Evolutionary conservation across 345 rosid genomes (phyloP).

Genomic region (Dimocarpus longan): DNA sequence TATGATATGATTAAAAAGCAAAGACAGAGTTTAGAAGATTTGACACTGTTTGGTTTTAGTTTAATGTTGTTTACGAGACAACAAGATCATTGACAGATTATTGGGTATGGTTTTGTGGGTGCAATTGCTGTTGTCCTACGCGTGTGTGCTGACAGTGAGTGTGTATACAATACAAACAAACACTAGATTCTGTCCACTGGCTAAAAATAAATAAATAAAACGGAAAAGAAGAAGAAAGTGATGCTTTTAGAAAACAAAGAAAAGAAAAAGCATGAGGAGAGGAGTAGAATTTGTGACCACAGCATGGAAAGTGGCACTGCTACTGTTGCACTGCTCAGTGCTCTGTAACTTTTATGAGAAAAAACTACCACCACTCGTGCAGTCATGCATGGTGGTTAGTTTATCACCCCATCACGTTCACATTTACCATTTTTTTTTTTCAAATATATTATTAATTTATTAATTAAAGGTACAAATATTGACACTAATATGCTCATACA

Average conservation of each 20-base stretch:
- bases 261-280: constrained; percentile 12
- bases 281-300: not conserved
- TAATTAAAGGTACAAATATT: too few relatives aligned
- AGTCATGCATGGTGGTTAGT: not conserved
- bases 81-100: constrained; percentile 25
- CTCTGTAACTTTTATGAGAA: not conserved
- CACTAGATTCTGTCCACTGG: not conserved
- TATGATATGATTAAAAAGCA: constrained; percentile 8
- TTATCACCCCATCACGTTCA: not conserved
- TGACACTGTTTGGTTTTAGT: not conserved
- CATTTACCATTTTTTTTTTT: too few relatives aligned
- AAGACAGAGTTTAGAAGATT: constrained; percentile 7
- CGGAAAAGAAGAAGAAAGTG: not conserved
- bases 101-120: constrained; percentile 22
- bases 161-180: not conserved
- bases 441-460: too few relatives aligned
- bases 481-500: too few relatives aligned
- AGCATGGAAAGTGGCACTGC: not conserved
- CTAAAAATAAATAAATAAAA: not conserved
- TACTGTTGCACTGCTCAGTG: not conserved
- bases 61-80: constrained; percentile 19
- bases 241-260: not conserved
- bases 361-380: constrained; percentile 21
- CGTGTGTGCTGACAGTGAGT: constrained; percentile 20
- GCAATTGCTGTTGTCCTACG: constrained; percentile 19